Evolutionary conservation across 441 rosid genomes (phyloP), one percentile per base, ranked within the genome.

Genomic region (Mallotus repandus): DNA sequence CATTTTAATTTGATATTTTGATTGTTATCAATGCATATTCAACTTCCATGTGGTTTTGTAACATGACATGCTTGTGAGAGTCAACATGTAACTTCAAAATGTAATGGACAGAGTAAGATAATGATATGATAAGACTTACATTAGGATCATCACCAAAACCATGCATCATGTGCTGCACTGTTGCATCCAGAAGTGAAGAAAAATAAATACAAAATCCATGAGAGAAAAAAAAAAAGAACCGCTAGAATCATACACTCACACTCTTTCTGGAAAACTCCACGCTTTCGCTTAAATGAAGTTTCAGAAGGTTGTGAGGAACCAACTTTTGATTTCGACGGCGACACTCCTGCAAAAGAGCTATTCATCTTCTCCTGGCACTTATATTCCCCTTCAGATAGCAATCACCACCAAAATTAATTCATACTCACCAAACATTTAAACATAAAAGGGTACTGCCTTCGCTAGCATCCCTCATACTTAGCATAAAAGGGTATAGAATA

Each of bases 131-230:
- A 66, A 18, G n/a, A 70, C 96, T 87, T 82, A 91, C 97, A 75
- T 93, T 93, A 56, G 88, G 83, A 71, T 93, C 98, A 68, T 96
- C 98, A 25, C 99, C 96, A 57, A 91, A 93, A 22, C 98, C 98
- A 80, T 88, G 93, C 97, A 96, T 93, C 99, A 93, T 96, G 77
- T 91, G 98, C 82, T 89, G 96, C 88, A 96, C 97, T 96, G 87
- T 0, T 79, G 63, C 48, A 76, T 50, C 53, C 52, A 71, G 22
- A 49, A 68, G 7, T 5, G 21, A 63, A 43, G 10, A 29, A 29
- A 29, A 35, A n/a, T 55, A n/a, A 68, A 63, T 13, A 54, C 32
- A 29, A 25, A 54, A 65, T 59, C n/a, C 52, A 72, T 2, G 15
- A 25, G 29, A 22, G 0, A 66, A 77, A 71, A 8, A 21, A 29